Evolutionary conservation across 306 rosid genomes (phyloP), one percentile per base, ranked within the genome.

Genomic region (Cicer cuneatum): DNA sequence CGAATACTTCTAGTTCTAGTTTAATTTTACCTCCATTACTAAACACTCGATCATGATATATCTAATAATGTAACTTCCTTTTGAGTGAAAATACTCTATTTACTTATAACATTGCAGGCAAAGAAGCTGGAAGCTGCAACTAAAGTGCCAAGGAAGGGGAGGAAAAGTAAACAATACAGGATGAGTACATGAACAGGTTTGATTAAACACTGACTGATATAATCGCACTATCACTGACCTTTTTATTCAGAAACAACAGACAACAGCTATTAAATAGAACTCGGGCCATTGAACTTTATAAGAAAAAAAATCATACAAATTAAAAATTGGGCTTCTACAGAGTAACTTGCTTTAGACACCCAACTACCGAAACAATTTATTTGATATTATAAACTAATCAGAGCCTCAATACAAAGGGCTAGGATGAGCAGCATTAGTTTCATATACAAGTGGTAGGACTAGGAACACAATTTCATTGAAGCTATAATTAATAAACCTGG

Each of bases 401-500:
- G 19, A 1, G 10, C 45, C 45, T 13, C 40, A 37, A 7, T 14
- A 60, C 19, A 60, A 37, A n/a, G 66, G 45, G 11, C 45, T 37
- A 33, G 13, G 40, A 29, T 57, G 63, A 29, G 42, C 41, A 29
- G 16, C 65, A 33, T 58, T 58, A 58, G 10, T 29, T 59, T 12
- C 33, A 29, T 33, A 59, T 59, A 59, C 14, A 59, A 10, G 65
- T 12, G 41, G 65, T 29, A 12, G 65, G 19, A 57, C 3, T 8
- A 10, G 4, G 42, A 24, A 24, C 33, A 60, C 6, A 7, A 60
- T 35, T 39, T 35, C 37, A 60, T 35, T n/a, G 66, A 60, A n/a
- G 43, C 43, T 60, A 60, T 39, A 35, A n/a, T 21, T 60, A 60
- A 13, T 37, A 60, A 60, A 60, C 43, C 66, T 35, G 66, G 43